Percentiles rank a stretch among this genome's conserved stretches.
phyloP scores from a whole-genome alignment of 1,284 basidiomycete genomes.

The Trichosporon sp. region DNA sequence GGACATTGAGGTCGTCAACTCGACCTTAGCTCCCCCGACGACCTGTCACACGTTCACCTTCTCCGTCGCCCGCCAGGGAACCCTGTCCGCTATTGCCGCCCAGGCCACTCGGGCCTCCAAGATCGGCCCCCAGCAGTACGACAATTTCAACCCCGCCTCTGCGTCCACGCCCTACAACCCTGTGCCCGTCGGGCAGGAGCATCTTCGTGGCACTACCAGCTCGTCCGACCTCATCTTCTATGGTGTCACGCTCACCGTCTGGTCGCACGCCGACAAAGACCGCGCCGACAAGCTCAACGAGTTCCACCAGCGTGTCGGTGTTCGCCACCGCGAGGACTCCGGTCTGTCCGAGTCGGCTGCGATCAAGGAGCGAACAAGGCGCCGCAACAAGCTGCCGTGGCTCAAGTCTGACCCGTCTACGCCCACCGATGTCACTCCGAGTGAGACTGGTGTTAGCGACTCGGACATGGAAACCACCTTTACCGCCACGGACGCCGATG shows the following conservation, averaged over 20 bases:
- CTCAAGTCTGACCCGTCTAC: constrained; percentile 10
- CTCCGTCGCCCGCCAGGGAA: constrained; percentile 50
- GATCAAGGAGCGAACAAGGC: constrained; percentile 21
- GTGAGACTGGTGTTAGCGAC: constrained; percentile 69
- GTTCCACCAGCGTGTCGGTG: constrained; percentile 38
- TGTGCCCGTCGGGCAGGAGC: constrained; percentile 60
- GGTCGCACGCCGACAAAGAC: constrained; percentile 88
- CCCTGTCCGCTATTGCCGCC: constrained; percentile 39
- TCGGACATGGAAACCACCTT: constrained; percentile 55
- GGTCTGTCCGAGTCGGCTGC: constrained; percentile 23
- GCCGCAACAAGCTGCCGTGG: constrained; percentile 29
- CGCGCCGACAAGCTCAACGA: constrained; percentile 60
- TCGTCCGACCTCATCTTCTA: constrained; percentile 67
- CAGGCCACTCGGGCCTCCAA: constrained; percentile 58
- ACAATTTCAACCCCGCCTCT: constrained; percentile 21
- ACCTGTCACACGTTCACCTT: constrained; percentile 94
- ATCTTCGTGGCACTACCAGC: constrained; percentile 64
- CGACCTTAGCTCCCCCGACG: constrained; percentile 83
- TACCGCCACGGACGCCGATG: constrained; percentile 28
- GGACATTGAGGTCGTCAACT: constrained; percentile 82
- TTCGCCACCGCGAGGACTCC: constrained; percentile 37
- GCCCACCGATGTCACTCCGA: constrained; percentile 59
- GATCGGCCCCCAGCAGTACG: constrained; percentile 35
- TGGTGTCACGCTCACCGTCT: constrained; percentile 87
- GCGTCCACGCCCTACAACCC: constrained; percentile 8